Percentiles rank a stretch among this genome's conserved stretches.
Evolutionary conservation across 495 filamentous ascomycete species (phyloP).

Genomic region (Acidiella bohemica): DNA sequence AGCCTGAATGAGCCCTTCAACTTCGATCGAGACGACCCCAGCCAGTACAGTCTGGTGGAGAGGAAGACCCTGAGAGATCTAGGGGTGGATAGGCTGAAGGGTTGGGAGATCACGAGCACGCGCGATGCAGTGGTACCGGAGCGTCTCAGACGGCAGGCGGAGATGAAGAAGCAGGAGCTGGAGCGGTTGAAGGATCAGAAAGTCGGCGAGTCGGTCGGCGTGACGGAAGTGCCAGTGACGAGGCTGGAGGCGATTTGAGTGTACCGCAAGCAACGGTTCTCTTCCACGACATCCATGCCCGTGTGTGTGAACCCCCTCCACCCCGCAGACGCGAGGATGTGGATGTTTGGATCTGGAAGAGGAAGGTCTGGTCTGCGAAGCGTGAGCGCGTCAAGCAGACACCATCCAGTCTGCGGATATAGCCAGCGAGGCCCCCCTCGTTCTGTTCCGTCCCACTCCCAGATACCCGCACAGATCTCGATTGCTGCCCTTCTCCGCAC

Average conservation of each 20-base stretch:
- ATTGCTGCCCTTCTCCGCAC: too few relatives aligned
- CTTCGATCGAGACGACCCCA: constrained; percentile 46
- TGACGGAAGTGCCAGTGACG: background rate
- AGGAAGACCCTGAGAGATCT: constrained; percentile 48
- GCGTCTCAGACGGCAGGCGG: constrained; percentile 35
- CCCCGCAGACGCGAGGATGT: background rate
- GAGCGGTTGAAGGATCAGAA: constrained; percentile 20
- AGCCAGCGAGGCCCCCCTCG: too few relatives aligned
- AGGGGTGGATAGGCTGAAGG: constrained; percentile 42
- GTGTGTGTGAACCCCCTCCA: background rate
- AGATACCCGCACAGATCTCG: too few relatives aligned
- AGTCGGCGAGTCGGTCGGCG: too few relatives aligned
- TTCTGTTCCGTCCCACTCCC: too few relatives aligned
- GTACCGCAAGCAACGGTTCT: background rate
- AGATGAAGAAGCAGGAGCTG: constrained; percentile 34
- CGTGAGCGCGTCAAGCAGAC: too few relatives aligned
- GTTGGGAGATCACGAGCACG: constrained; percentile 47
- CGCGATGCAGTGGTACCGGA: constrained; percentile 39
- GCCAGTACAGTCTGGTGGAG: constrained; percentile 54
- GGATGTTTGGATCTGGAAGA: background rate
- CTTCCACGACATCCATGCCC: background rate
- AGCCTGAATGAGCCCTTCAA: constrained; percentile 48
- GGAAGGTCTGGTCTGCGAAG: background rate
- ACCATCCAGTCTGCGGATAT: too few relatives aligned
- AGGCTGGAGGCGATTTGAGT: background rate